Base-by-base conservation (phyloP, 768 basidiomycete genomes). In the Kwoniella mangroviensis region DNA sequence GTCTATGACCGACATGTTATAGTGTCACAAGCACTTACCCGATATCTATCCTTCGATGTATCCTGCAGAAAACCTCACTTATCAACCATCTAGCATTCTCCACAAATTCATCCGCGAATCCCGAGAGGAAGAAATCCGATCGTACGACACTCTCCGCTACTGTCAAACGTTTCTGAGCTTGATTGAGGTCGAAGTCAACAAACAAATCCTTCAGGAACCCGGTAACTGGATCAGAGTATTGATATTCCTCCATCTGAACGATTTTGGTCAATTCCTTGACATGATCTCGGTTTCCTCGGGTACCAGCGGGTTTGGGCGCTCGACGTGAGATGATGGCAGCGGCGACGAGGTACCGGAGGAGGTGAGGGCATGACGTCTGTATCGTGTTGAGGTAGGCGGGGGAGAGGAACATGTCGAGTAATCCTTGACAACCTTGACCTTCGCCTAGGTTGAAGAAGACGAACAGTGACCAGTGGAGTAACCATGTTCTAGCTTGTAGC, bases 331-430 rank as follows among this genome's bases (percentile, higher is more conserved):
- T 90, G 75, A 99, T 90, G 49, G 94, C 93, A 4, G 97, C 94
- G 24, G 92, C 90, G 21, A 94, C 90, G 73, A 98, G 89, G 86
- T 98, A 98, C 60, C 97, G 90, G 64, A 98, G 86, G 76, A 98
- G 88, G 91, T 95, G 97, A 0, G 96, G 95, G 65, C 87, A 92
- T 4, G 94, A 90, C 0, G 95, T 97, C 83, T 98, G 97, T 82
- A 98, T 95, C 13, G 97, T 98, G 86, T 98, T 97, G 83, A 99
- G 91, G 86, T 98, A 98, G 0, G 92, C 92, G 1, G 95, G 95
- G 21, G 92, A 88, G 81, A 98, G 90, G 90, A 98, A 99, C 0
- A 92, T 93, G 81, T 98, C 97, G 75, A 99, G 90, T 67, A 98
- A 90, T 19, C 93, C 89, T 0, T 92, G 92, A 60, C 72, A 73